phyloP scores from a whole-genome alignment of 257 asterid species.

The Solanum pinnatisectum region DNA sequence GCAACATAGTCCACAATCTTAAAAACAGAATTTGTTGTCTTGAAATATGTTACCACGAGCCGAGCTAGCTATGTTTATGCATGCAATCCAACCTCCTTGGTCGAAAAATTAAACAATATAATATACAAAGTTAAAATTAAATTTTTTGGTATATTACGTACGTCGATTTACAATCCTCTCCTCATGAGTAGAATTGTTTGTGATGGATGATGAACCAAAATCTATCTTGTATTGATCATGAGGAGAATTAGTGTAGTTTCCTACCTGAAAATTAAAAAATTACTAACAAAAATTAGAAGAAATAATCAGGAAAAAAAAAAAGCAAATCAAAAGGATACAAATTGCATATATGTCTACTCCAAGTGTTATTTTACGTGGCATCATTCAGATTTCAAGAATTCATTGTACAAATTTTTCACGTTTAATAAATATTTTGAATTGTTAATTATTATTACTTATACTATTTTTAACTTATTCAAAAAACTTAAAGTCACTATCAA shows the following conservation, averaged over 20 bases:
- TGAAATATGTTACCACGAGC: not conserved
- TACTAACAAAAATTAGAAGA: not conserved
- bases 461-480: not conserved
- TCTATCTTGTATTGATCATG: conserved; percentile 37
- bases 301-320: not conserved
- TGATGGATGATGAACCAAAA: conserved; percentile 44
- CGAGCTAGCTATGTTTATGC: not conserved
- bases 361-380: not conserved
- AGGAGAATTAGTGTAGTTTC: conserved; percentile 10
- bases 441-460: not conserved
- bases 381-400: not conserved
- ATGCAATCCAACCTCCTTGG: not conserved
- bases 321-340: not conserved
- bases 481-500: not conserved
- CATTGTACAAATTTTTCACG: not conserved
- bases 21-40: not conserved
- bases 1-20: not conserved
- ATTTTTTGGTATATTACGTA: not conserved
- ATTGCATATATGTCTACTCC: not conserved
- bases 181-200: conserved; percentile 16
- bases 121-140: not conserved
- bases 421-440: not conserved
- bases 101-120: not conserved
- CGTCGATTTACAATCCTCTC: conserved; percentile 53
- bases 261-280: conserved; percentile 28